Evolutionary conservation across 805 yeast species (phyloP), one percentile per base, ranked within the genome.

Genomic region (Jamesozyma gamospora): DNA sequence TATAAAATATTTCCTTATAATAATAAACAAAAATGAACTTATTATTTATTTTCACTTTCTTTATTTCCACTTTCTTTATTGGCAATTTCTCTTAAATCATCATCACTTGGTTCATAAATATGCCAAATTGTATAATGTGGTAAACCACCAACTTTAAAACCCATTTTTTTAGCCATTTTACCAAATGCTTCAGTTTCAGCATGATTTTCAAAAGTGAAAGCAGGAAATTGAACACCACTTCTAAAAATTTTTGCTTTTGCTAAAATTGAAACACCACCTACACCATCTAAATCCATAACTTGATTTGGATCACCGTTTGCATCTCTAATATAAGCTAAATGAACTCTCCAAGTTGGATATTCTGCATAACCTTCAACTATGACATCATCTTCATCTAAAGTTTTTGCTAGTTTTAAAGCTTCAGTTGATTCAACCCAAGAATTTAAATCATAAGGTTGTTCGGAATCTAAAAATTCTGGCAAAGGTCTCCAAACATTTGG

Each of bases 401-500:
- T 69, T 31, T 64, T 58, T 0, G 94, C 92, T 50, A 82, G 62
- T 37, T 76, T 76, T 13, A 80, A 43, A 1, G 85, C 96, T 9
- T 81, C 77, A 5, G 77, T 81, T 3, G 88, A 77, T 64, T 92
- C 98, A 41, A 85, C 74, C 98, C 98, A 92, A 12, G 96, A 84
- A 63, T 92, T 92, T 56, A 92, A 73, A 63, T 92, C 98, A 60
- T 92, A 92, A 1, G 97, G 87, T 62, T 92, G 98, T 57, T 84
- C 94, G 17, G 52, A 51, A 47, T 76, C 75, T 46, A 92, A 72
- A 63, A 88, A 92, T 34, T 79, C 81, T 2, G 98, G 98, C 45
- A 92, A 69, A 2, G 97, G 98, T 51, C 98, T 72, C 98, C 98
- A 92, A 27, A 92, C 96, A 55, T 92, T 86, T 24, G 86, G 94